A percentile compares a stretch with the other conserved stretches of the same genome.
Conservation (phyloP, 169 alveolate species). For the Eimeria sp. region DNA sequence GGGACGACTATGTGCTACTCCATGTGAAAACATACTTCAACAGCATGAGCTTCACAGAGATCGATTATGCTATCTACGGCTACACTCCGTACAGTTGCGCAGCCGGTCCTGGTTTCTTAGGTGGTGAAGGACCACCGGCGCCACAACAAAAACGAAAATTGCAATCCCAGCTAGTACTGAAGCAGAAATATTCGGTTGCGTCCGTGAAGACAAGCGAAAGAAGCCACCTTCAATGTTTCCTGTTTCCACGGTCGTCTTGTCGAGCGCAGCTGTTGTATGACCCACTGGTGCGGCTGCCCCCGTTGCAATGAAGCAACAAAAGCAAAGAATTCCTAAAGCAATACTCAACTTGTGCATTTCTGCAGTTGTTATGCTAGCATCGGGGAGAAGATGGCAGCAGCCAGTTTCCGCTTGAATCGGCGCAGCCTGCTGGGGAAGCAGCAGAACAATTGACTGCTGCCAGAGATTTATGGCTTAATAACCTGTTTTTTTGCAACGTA, state of each 20-base stretch:
- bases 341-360: not conserved
- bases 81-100: not conserved
- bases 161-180: slow-evolving; percentile 1
- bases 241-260: not conserved
- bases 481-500: not conserved
- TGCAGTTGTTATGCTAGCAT: not conserved
- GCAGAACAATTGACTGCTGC: not conserved
- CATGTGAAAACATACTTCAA: no score
- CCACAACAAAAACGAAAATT: slow-evolving; percentile 6
- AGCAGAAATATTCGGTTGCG: not conserved
- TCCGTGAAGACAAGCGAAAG: slow-evolving; percentile 5
- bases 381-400: not conserved
- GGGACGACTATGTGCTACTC: no score
- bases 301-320: slow-evolving; percentile 4
- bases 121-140: not conserved
- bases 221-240: slow-evolving; percentile 26
- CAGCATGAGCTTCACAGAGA: not conserved
- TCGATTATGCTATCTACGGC: not conserved
- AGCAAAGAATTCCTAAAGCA: not conserved
- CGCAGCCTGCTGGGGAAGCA: not conserved
- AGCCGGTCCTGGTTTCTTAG: not conserved
- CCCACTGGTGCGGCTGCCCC: slow-evolving; percentile 28
- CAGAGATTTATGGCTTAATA: not conserved
- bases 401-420: not conserved
- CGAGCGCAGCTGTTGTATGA: not conserved